phyloP scores from a whole-genome alignment of 495 filamentous ascomycete genomes.

The Cercophora samala region DNA sequence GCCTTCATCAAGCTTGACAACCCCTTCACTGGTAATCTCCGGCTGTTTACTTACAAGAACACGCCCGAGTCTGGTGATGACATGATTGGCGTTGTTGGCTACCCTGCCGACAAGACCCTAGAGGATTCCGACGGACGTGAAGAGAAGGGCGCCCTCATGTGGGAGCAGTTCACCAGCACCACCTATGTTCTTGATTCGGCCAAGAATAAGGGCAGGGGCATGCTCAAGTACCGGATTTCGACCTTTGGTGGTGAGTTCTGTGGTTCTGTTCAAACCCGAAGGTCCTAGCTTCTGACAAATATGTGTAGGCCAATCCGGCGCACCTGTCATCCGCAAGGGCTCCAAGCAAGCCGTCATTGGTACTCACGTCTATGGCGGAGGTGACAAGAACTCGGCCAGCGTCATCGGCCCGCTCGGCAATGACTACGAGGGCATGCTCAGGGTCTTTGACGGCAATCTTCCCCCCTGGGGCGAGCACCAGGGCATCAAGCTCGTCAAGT shows the following conservation, averaged over 20 bases:
- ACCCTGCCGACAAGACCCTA: constrained; percentile 38
- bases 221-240: constrained; percentile 41
- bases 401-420: constrained; percentile 33
- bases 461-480: constrained; percentile 11
- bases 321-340: constrained; percentile 34
- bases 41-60: constrained; percentile 27
- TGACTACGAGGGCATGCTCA: constrained; percentile 30
- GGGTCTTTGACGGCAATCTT: constrained; percentile 12
- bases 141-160: constrained; percentile 42
- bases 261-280: not conserved
- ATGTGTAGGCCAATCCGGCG: constrained; percentile 34
- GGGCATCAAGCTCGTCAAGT: constrained; percentile 18
- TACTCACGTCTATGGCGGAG: constrained; percentile 35
- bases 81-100: constrained; percentile 41
- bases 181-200: constrained; percentile 29
- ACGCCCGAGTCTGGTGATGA: constrained; percentile 32
- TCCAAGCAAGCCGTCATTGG: constrained; percentile 28
- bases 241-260: constrained; percentile 34
- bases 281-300: too few species aligned
- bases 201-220: constrained; percentile 19
- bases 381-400: constrained; percentile 32
- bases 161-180: constrained; percentile 33
- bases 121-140: constrained; percentile 13
- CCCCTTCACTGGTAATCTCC: constrained; percentile 37
- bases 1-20: constrained; percentile 38